phyloP scores from a whole-genome alignment of 2,329 filamentous ascomycete species.

The Ploettnerulaceae sp. region DNA sequence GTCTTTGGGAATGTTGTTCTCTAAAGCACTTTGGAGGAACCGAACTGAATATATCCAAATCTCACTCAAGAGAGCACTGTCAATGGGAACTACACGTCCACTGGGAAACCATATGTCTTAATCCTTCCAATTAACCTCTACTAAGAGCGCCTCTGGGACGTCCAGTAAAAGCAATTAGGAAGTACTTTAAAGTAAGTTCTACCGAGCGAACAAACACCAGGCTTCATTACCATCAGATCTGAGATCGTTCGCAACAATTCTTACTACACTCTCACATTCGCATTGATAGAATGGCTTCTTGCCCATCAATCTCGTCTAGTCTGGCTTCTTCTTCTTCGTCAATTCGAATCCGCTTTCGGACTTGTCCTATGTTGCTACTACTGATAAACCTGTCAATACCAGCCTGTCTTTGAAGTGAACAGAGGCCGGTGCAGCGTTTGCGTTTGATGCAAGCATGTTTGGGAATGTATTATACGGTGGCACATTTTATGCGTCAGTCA shows the following conservation, averaged over 20 bases:
- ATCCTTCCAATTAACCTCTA: conserved; percentile 15
- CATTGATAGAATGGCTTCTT: conserved; percentile 50
- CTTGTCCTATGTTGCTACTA: conserved; percentile 43
- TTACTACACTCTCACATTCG: conserved; percentile 47
- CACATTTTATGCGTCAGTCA: conserved; percentile 40
- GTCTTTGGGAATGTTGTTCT: conserved; percentile 14
- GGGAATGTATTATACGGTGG: conserved; percentile 44
- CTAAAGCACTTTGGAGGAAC: conserved; percentile 18
- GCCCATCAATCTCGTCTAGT: conserved; percentile 43
- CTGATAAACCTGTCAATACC: conserved; percentile 38
- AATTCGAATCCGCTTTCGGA: conserved; percentile 42
- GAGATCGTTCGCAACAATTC: conserved; percentile 49
- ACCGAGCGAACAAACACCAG: conserved; percentile 36
- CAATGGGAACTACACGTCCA: conserved; percentile 1
- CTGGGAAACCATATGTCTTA: conserved; percentile 15
- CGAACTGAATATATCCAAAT: conserved; percentile 13
- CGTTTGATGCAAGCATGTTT: conserved; percentile 42
- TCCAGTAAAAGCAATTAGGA: conserved; percentile 16
- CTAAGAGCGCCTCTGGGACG: conserved; percentile 26
- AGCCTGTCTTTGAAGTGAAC: conserved; percentile 38
- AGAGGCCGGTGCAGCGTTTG: conserved; percentile 43
- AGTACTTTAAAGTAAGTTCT: background rate
- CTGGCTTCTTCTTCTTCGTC: conserved; percentile 44
- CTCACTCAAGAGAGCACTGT: conserved; percentile 11
- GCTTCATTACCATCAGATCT: too few relatives aligned